These are phyloP conservation scores for Xylogone sp. DNA, from an alignment of 2,329 filamentous ascomycete species.

Conservation along the genomic window DNA sequence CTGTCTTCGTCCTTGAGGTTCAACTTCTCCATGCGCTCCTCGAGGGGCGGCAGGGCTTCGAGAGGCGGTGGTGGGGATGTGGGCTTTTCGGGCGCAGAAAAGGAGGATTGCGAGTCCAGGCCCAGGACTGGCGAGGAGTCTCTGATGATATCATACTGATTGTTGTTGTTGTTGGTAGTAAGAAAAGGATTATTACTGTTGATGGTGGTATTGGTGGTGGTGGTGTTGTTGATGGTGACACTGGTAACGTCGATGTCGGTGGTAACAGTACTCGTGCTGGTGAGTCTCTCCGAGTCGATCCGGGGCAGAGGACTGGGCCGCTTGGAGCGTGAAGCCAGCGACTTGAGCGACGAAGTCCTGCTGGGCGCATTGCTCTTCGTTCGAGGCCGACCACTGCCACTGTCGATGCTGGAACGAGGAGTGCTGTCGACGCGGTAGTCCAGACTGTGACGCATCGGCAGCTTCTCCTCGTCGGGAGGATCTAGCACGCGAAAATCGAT, in stretches of 20 bases:
- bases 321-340: background rate
- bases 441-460: slow-evolving; percentile 16
- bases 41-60: background rate
- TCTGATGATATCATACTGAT: too few relatives aligned
- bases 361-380: slow-evolving; percentile 9
- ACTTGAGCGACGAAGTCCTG: background rate
- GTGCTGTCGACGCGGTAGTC: slow-evolving; percentile 20
- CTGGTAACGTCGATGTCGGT: background rate
- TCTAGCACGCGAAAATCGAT: background rate
- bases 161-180: too few relatives aligned
- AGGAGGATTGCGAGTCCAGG: too few relatives aligned
- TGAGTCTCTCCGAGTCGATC: background rate
- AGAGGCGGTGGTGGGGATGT: background rate
- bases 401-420: slow-evolving; percentile 12
- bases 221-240: background rate
- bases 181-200: too few relatives aligned
- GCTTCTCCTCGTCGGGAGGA: background rate
- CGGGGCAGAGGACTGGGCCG: background rate
- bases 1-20: slow-evolving; percentile 9
- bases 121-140: too few relatives aligned
- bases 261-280: background rate
- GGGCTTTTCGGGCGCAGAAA: too few relatives aligned
- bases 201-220: background rate
- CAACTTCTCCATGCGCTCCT: background rate
- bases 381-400: slow-evolving; percentile 11